Base-by-base conservation (phyloP, 495 filamentous ascomycete species). In the Neurospora intermedia region DNA sequence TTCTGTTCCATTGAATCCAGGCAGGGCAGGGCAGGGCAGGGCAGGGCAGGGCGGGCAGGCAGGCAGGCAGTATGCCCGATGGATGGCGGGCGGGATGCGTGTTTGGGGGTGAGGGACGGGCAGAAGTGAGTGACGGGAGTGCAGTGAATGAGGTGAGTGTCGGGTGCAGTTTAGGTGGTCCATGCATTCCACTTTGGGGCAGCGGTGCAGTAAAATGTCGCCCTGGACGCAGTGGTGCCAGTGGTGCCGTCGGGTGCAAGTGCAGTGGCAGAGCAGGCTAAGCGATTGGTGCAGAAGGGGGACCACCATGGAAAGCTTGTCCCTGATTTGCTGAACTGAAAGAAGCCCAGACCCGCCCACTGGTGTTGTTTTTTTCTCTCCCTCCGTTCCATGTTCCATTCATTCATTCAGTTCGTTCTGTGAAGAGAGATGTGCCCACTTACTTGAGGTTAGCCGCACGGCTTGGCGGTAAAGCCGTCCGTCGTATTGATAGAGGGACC, bases 391-490 rank as follows among this genome's bases (percentile, higher is more conserved):
- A 35, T 62, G 13, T 62, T 62, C 54, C 54, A 62, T 62, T 71
- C 27, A 31, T 69, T 4, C 48, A 31, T n/a, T n/a, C n/a, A n/a
- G n/a, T n/a, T n/a, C n/a, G 35, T 40, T 40, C 13, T 43, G 42
- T 27, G 7, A 43, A 38, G 40, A 43, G 35, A 69, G 39, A 39
- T 40, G 18, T 66, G 54, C 1, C 54, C 54, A 66, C 54, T 66
- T 66, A 66, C 54, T 66, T 35, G 6, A 66, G 35, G 27, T 35
- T 35, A 66, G 54, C 54, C 54, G 27, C 54, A 66, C 54, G 54
- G 6, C 54, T 66, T 66, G 54, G 54, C 54, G 42, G 35, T 35
- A 74, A 74, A 73, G 70, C 41, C 23, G 43, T 71, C 27, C 40
- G 70, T 71, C 41, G 70, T 71, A 45, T 69, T 35, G 23, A 20